Evolutionary conservation across 2,329 filamentous ascomycete species (phyloP).

Genomic region (Aspergillus transmontanensis): DNA sequence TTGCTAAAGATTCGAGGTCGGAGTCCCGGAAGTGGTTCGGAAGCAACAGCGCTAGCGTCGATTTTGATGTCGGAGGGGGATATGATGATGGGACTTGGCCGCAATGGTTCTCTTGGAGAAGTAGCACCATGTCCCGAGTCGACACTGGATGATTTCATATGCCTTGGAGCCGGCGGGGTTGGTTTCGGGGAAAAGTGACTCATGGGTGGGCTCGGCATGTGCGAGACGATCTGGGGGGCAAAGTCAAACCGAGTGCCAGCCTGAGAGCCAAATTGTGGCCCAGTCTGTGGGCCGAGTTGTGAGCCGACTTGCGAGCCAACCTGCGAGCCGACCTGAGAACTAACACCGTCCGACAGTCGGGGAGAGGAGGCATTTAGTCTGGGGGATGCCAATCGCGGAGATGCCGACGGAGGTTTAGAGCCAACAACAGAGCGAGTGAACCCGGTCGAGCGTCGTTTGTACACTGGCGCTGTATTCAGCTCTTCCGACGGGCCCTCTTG

Average conservation of each 20-base stretch:
- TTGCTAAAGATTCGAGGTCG: slow-evolving; percentile 39
- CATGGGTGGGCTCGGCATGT: slow-evolving; percentile 24
- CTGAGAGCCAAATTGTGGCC: slow-evolving; percentile 17
- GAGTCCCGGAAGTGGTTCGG: slow-evolving; percentile 29
- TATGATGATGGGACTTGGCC: slow-evolving; percentile 35
- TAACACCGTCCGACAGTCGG: slow-evolving; percentile 26
- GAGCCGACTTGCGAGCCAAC: slow-evolving; percentile 23
- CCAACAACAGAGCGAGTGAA: slow-evolving; percentile 27
- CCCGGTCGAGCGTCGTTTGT: slow-evolving; percentile 35
- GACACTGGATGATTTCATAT: slow-evolving; percentile 39
- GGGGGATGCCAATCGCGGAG: slow-evolving; percentile 35
- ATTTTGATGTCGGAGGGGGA: slow-evolving; percentile 27
- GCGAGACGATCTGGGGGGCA: slow-evolving; percentile 20
- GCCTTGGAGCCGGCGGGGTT: slow-evolving; percentile 21
- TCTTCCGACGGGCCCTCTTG: slow-evolving; percentile 34
- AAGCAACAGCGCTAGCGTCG: slow-evolving; percentile 22
- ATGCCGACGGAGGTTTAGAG: slow-evolving; percentile 27
- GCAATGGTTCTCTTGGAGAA: slow-evolving; percentile 25
- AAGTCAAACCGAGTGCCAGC: slow-evolving; percentile 19
- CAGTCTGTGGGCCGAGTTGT: slow-evolving; percentile 18
- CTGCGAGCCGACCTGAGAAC: slow-evolving; percentile 12
- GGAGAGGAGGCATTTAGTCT: slow-evolving; percentile 29
- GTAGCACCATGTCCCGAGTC: slow-evolving; percentile 28
- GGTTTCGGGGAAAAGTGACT: slow-evolving; percentile 20
- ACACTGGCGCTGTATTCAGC: slow-evolving; percentile 16